These are phyloP conservation scores for Nicotiana noctiflora DNA, from an alignment of 257 asterid genomes.

Conservation along the genomic window DNA sequence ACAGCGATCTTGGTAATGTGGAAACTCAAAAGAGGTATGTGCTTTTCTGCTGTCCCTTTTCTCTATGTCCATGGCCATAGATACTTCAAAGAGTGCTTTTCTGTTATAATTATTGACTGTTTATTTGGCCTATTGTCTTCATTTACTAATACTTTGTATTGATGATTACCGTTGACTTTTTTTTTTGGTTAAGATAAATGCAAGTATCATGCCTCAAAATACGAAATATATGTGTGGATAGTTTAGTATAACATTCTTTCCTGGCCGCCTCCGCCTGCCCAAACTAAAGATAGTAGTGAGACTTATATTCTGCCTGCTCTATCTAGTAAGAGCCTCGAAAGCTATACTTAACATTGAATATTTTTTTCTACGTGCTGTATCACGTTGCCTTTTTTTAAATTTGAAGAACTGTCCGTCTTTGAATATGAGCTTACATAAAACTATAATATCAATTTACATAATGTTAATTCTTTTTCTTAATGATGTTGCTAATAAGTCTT, in stretches of 20 bases:
- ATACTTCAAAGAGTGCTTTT: neutral
- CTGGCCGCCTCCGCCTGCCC: too few relatives aligned
- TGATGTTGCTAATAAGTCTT: neutral
- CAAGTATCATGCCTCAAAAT: neutral
- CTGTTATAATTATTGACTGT: neutral
- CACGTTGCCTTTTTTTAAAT: neutral
- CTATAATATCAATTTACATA: neutral
- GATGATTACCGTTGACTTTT: neutral
- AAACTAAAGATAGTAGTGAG: too few relatives aligned
- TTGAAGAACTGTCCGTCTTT: neutral
- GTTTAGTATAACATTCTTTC: too few relatives aligned
- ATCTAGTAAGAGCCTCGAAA: too few relatives aligned
- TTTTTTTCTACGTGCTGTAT: neutral
- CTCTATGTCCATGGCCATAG: neutral
- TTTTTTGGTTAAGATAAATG: neutral
- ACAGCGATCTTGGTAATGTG: conserved; percentile 71
- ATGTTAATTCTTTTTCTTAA: neutral
- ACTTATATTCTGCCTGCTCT: too few relatives aligned
- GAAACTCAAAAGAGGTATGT: conserved; percentile 70
- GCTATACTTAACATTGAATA: too few relatives aligned
- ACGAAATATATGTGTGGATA: neutral
- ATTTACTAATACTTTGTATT: neutral
- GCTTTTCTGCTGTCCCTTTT: conserved; percentile 14
- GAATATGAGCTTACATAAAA: neutral
- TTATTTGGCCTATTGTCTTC: neutral